These are phyloP conservation scores for Ganoderma lingzhi DNA, from an alignment of 1,284 basidiomycete species.

Conservation along the genomic window DNA sequence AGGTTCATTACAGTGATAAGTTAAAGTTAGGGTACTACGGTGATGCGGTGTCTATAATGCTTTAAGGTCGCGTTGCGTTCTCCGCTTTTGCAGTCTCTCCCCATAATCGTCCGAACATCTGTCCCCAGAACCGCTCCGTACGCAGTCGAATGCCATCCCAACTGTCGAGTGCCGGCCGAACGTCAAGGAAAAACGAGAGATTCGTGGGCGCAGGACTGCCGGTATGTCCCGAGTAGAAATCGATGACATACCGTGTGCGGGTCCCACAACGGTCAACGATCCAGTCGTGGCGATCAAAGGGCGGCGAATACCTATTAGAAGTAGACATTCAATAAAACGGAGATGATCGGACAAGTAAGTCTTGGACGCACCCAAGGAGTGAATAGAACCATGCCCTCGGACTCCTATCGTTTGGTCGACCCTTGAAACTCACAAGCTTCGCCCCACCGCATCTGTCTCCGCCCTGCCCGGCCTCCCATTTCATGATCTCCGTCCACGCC, in stretches of 20 bases:
- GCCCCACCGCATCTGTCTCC: slow-evolving; percentile 85
- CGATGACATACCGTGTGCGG: slow-evolving; percentile 93
- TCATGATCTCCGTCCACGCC: slow-evolving; percentile 90
- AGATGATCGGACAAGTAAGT: slow-evolving; percentile 7
- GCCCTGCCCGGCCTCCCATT: slow-evolving; percentile 88
- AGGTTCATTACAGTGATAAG: slow-evolving; percentile 11
- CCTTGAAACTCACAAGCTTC: slow-evolving; percentile 88
- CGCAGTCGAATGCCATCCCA: slow-evolving; percentile 92
- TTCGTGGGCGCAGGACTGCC: slow-evolving; percentile 50
- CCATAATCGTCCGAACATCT: slow-evolving; percentile 46
- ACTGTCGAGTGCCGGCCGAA: slow-evolving; percentile 90
- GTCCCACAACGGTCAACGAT: slow-evolving; percentile 91
- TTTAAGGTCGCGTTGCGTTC: slow-evolving; percentile 28
- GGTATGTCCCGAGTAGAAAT: slow-evolving; percentile 94
- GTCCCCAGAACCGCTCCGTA: slow-evolving; percentile 56
- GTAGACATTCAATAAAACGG: slow-evolving; percentile 4
- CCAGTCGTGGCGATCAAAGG: slow-evolving; percentile 99
- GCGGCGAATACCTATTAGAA: slow-evolving; percentile 80
- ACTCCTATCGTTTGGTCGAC: slow-evolving; percentile 76
- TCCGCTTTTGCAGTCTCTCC: slow-evolving; percentile 36
- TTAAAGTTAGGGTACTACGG: slow-evolving; percentile 9
- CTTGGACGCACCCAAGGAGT: slow-evolving; percentile 81
- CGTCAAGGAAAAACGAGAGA: slow-evolving; percentile 92
- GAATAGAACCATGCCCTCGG: slow-evolving; percentile 87
- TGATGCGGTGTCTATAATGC: not conserved